These are phyloP conservation scores for Colletotrichum kahawae DNA, from an alignment of 2,329 filamentous ascomycete species.

Conservation along the genomic window DNA sequence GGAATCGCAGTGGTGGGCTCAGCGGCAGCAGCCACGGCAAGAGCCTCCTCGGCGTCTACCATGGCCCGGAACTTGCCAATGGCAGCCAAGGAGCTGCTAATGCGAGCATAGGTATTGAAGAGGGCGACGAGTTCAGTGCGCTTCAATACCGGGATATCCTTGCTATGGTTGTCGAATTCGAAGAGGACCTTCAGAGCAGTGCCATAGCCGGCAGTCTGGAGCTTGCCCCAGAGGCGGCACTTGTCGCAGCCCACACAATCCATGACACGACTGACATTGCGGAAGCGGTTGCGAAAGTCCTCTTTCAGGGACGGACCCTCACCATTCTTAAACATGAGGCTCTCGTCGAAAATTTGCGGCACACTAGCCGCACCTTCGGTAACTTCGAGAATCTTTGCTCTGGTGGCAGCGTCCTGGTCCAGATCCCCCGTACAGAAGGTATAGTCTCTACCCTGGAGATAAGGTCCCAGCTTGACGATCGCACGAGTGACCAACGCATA, in stretches of 20 bases:
- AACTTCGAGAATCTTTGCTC: slow-evolving; percentile 79
- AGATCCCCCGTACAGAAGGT: slow-evolving; percentile 91
- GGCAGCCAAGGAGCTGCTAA: slow-evolving; percentile 80
- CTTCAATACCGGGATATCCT: slow-evolving; percentile 73
- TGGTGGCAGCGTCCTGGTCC: slow-evolving; percentile 78
- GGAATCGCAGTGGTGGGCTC: slow-evolving; percentile 29
- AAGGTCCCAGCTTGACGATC: slow-evolving; percentile 85
- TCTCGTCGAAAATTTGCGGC: slow-evolving; percentile 91
- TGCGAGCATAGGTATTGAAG: slow-evolving; percentile 90
- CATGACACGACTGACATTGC: slow-evolving; percentile 96
- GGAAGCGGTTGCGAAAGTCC: slow-evolving; percentile 96
- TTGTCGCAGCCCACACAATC: slow-evolving; percentile 99
- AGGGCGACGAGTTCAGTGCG: slow-evolving; percentile 93
- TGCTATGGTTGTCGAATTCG: slow-evolving; percentile 77
- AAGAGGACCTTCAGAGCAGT: slow-evolving; percentile 95
- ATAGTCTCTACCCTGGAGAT: slow-evolving; percentile 71
- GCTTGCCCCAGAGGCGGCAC: slow-evolving; percentile 95
- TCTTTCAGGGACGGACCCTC: slow-evolving; percentile 84
- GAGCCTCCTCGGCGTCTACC: slow-evolving; percentile 44
- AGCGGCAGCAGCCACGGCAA: slow-evolving; percentile 25
- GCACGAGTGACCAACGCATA: slow-evolving; percentile 94
- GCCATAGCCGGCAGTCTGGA: slow-evolving; percentile 94
- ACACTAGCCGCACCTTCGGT: slow-evolving; percentile 71
- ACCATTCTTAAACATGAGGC: slow-evolving; percentile 87
- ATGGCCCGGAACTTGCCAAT: slow-evolving; percentile 73